A percentile compares a stretch with the other conserved stretches of the same genome.
Conservation (phyloP, 2,329 filamentous ascomycete species). For the Botrytis aclada region DNA sequence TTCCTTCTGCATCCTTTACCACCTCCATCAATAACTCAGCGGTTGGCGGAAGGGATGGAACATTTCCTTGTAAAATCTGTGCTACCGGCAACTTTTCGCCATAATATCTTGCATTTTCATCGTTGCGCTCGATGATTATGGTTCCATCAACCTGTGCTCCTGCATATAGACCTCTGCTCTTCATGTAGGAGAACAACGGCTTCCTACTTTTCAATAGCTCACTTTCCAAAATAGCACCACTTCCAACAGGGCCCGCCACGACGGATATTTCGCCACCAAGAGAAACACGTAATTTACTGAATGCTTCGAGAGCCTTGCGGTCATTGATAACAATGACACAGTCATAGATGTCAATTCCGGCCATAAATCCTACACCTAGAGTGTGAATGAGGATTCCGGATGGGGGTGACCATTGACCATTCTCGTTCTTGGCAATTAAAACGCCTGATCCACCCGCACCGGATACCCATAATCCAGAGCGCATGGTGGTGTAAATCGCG, state of each 20-base stretch:
- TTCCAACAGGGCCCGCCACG: slow-evolving; percentile 72
- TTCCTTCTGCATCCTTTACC: slow-evolving; percentile 80
- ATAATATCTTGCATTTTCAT: slow-evolving; percentile 84
- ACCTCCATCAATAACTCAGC: slow-evolving; percentile 58
- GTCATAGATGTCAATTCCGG: slow-evolving; percentile 93
- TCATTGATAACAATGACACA: slow-evolving; percentile 93
- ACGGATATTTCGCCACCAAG: slow-evolving; percentile 79
- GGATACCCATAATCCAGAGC: slow-evolving; percentile 84
- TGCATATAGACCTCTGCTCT: slow-evolving; percentile 82
- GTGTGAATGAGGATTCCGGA: slow-evolving; percentile 91
- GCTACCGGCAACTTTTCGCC: slow-evolving; percentile 57
- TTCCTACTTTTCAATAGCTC: slow-evolving; percentile 52
- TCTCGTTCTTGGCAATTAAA: slow-evolving; percentile 72
- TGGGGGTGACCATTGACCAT: slow-evolving; percentile 87
- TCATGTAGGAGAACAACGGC: slow-evolving; percentile 80
- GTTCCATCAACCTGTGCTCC: slow-evolving; percentile 84
- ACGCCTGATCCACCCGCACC: slow-evolving; percentile 87
- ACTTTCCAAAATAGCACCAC: slow-evolving; percentile 52
- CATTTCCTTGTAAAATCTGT: slow-evolving; percentile 50
- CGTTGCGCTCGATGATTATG: slow-evolving; percentile 74
- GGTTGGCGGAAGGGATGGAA: slow-evolving; percentile 23
- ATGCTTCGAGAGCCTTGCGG: slow-evolving; percentile 76
- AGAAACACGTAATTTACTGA: slow-evolving; percentile 74
- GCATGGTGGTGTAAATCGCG: slow-evolving; percentile 92
- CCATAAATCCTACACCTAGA: slow-evolving; percentile 80